Percentiles rank a stretch among this genome's conserved stretches.
phyloP scores from a whole-genome alignment of 805 yeast genomes.

The Saccharomycopsis javanensis region DNA sequence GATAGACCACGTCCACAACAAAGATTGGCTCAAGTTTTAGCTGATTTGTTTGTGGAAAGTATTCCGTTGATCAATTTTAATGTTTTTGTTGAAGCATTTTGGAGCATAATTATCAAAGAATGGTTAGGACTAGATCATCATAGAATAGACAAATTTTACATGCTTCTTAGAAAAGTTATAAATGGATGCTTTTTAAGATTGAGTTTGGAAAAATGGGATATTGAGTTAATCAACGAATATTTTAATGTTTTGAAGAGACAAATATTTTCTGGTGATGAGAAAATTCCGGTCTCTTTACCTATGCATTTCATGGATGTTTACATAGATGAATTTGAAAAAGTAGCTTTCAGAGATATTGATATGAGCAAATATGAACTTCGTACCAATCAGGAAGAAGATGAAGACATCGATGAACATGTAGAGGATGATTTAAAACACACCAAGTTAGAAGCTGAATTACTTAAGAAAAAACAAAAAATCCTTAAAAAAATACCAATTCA shows the following conservation, averaged over 20 bases:
- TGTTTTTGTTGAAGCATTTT: conserved; percentile 61
- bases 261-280: conserved; percentile 45
- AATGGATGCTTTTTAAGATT: conserved; percentile 55
- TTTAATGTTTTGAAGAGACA: conserved; percentile 33
- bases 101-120: conserved; percentile 68
- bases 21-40: conserved; percentile 64
- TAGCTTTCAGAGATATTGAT: conserved; percentile 40
- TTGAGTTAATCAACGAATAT: conserved; percentile 36
- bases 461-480: conserved; percentile 26
- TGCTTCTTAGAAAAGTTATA: conserved; percentile 69
- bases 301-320: conserved; percentile 78
- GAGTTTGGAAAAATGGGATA: conserved; percentile 44
- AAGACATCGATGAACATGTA: conserved; percentile 27
- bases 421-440: conserved; percentile 10
- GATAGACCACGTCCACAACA: conserved; percentile 93
- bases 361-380: conserved; percentile 35
- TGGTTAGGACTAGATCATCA: conserved; percentile 77
- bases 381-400: conserved; percentile 29
- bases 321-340: conserved; percentile 72
- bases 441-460: background rate
- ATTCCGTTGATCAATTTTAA: conserved; percentile 36
- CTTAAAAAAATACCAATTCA: conserved; percentile 42
- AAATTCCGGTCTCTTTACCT: conserved; percentile 66
- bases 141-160: conserved; percentile 79
- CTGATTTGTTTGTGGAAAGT: conserved; percentile 39